Percentiles rank a stretch among this genome's conserved stretches.
These are phyloP conservation scores for Camelina hispida DNA, from an alignment of 345 rosid species.

Conservation along the genomic window DNA sequence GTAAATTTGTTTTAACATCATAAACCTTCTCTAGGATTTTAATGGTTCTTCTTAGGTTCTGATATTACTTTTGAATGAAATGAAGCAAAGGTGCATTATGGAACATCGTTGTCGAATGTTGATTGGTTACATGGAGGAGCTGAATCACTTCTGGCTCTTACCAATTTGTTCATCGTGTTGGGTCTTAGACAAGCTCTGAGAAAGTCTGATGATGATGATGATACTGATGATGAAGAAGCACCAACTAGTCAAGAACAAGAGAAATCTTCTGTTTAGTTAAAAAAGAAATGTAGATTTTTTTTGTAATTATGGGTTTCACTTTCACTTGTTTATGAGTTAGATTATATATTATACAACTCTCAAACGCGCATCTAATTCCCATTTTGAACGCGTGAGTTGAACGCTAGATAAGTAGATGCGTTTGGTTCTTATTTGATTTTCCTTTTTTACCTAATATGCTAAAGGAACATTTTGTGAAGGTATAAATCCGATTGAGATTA, in stretches of 20 bases:
- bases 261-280: conserved; percentile 18
- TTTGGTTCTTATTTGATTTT: background rate
- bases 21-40: background rate
- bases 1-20: conserved; percentile 45
- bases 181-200: conserved; percentile 84
- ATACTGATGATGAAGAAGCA: conserved; percentile 8
- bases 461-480: background rate
- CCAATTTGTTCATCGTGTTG: conserved; percentile 85
- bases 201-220: conserved; percentile 45
- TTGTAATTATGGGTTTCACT: background rate
- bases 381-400: background rate
- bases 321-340: background rate
- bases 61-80: background rate
- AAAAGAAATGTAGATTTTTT: background rate
- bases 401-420: conserved; percentile 10
- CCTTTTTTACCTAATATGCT: background rate
- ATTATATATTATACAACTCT: background rate
- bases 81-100: conserved; percentile 66
- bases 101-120: conserved; percentile 88
- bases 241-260: conserved; percentile 30
- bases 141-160: conserved; percentile 83
- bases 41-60: background rate
- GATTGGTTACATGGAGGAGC: conserved; percentile 98
- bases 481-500: background rate
- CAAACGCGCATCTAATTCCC: conserved; percentile 4